phyloP scores from a whole-genome alignment of 345 rosid species.

The Leavenworthia alabamica region DNA sequence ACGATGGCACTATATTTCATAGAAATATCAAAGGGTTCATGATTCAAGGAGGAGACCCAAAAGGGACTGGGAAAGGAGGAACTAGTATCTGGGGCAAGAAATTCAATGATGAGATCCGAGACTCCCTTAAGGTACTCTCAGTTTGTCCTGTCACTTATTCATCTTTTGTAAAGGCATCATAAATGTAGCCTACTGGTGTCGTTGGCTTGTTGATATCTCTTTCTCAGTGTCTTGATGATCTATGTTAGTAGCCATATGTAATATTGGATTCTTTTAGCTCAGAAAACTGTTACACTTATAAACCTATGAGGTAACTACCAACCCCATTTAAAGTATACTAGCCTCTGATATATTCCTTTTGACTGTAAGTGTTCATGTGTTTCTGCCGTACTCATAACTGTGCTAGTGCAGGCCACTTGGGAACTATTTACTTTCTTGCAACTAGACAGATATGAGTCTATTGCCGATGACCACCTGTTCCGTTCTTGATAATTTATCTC shows the following conservation, averaged over 20 bases:
- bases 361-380: background rate
- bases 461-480: background rate
- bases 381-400: background rate
- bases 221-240: background rate
- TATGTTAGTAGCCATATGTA: background rate
- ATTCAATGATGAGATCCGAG: constrained; percentile 94
- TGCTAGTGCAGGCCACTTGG: background rate
- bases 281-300: background rate
- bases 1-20: constrained; percentile 85
- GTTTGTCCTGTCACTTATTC: background rate
- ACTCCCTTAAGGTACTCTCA: constrained; percentile 77
- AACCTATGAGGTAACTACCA: background rate
- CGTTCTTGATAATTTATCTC: background rate
- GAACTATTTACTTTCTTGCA: background rate
- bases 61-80: constrained; percentile 94
- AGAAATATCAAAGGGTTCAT: constrained; percentile 92
- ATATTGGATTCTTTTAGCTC: background rate
- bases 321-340: background rate
- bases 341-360: background rate
- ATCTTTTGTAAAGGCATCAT: background rate
- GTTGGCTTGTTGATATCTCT: too few relatives aligned
- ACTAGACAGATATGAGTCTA: background rate
- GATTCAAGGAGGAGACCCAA: constrained; percentile 99
- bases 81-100: constrained; percentile 98
- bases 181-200: background rate